Conservation (phyloP, 140 eudicot genomes). For the Erigeron philadelphicus region DNA sequence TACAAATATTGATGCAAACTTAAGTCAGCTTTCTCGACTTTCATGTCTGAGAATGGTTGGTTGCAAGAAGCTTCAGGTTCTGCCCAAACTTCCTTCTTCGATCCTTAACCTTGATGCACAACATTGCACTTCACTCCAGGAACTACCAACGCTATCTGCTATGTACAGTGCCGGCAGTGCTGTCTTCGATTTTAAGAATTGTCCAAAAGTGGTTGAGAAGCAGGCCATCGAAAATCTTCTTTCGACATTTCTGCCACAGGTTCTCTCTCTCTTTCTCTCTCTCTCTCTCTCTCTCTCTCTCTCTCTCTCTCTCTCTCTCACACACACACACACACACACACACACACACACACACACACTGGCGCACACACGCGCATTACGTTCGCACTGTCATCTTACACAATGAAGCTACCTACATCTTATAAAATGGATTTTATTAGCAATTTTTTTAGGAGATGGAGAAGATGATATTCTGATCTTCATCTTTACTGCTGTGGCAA, state of each 20-base stretch:
- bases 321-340: neutral
- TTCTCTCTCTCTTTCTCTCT: constrained; percentile 25
- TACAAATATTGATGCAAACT: constrained; percentile 26
- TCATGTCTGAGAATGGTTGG: constrained; percentile 24
- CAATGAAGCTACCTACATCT: too few relatives aligned
- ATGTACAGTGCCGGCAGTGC: constrained; percentile 13
- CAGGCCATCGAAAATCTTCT: constrained; percentile 31
- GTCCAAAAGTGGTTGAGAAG: constrained; percentile 26
- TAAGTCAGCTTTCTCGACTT: constrained; percentile 25
- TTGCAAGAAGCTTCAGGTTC: constrained; percentile 32
- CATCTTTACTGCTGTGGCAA: too few relatives aligned
- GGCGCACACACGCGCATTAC: neutral
- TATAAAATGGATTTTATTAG: too few relatives aligned
- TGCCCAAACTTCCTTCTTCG: constrained; percentile 38
- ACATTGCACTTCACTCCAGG: constrained; percentile 25
- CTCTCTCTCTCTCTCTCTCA: neutral
- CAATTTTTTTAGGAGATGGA: too few relatives aligned
- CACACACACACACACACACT: too few relatives aligned
- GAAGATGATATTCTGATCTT: too few relatives aligned
- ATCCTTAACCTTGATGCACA: constrained; percentile 24
- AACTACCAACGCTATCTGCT: constrained; percentile 27
- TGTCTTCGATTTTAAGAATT: constrained; percentile 31
- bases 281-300: too few relatives aligned
- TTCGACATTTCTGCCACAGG: constrained; percentile 26
- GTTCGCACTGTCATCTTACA: too few relatives aligned